Base-by-base conservation (phyloP, 2,329 filamentous ascomycete species). In the Beauveria scarabaeidicola region DNA sequence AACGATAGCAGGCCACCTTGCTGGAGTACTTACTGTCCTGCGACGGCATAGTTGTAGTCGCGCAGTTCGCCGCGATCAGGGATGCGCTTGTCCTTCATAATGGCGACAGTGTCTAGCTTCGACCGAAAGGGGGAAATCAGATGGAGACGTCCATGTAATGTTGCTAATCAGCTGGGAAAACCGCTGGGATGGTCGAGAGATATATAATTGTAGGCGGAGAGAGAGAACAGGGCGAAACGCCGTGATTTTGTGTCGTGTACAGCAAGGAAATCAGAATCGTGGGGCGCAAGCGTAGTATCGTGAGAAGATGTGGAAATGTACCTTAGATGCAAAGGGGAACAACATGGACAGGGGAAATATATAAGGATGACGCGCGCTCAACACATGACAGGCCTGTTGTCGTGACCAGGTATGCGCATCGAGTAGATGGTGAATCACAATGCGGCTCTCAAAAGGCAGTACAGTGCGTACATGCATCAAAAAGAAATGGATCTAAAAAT, bases 41-140 rank as follows among this genome's bases (percentile, higher is more conserved):
- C 90, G 63, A 91, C 90, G 54, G 88, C 89, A 69, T 90, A 81
- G 66, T 84, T 83, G 74, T 88, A 94, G 58, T 85, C 80, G 65
- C 85, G 78, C 50, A 92, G 78, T 61, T 86, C 83, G 59, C 82
- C 77, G 59, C 78, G 76, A 64, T 82, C 81, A 57, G 86, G 82
- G 44, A 85, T 73, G 63, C 67, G 65, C 61, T 65, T 73, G 73
- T 59, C 59, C 52, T 64, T 66, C 61, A 69, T 69, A 61, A 63
- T 67, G 54, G 57, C 64, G 25, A 23, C 17, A 9, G 32, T 21
- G 53, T 29, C 32, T 23, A 51, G 36, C 36, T 29, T n/a, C 17
- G 32, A 47, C 29, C 40, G 43, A 29, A 19, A 4, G 15, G 9
- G 9, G 8, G 5, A n/a, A 29, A 7, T 40, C 5, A 40, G n/a